Base-by-base conservation (phyloP, 2,329 filamentous ascomycete genomes). In the Alternaria incomplexa region DNA sequence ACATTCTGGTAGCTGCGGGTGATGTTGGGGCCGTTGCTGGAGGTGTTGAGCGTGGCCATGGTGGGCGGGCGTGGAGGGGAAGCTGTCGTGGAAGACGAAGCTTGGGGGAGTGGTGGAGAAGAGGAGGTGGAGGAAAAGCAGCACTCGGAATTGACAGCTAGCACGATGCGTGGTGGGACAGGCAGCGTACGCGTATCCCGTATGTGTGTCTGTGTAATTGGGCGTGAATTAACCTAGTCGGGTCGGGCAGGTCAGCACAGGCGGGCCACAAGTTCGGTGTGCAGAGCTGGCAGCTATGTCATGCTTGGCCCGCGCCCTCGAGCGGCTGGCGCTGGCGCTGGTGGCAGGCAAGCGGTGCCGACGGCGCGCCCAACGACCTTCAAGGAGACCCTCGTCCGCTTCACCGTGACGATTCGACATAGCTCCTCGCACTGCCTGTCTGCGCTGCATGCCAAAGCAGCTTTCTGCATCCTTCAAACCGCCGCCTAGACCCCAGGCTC, bases 11-110 rank as follows among this genome's bases (percentile, higher is more conserved):
- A 91, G 79, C 84, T 85, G 64, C 79, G 78, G 44, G 82, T 84
- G 72, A 87, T 87, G 60, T 84, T 84, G 17, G 83, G 81, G 58
- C 85, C 85, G 70, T 86, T 86, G 73, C 78, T 80, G 62, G 85
- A 86, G 57, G 83, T 81, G 74, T 87, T 86, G 73, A 87, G 82
- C 58, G 93, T 79, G 62, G 85, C 90, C 93, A 98, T 97, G 63
- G 89, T 93, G 67, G 54, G 47, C 66, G 43, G 53, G 50, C 48
- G 59, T 50, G 30, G 65, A 59, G 66, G 48, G 58, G 59, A 58
- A 62, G 66, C 55, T 62, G 58, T 58, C 17, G 46, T 52, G 53
- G 30, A 25, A 36, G 23, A 60, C 58, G 45, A 56, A 40, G 61
- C 56, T 45, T 55, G 50, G 48, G 32, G 28, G 52, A 17, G 53